Evolutionary conservation across 345 rosid species (phyloP).

Genomic region (Isatis tinctoria): DNA sequence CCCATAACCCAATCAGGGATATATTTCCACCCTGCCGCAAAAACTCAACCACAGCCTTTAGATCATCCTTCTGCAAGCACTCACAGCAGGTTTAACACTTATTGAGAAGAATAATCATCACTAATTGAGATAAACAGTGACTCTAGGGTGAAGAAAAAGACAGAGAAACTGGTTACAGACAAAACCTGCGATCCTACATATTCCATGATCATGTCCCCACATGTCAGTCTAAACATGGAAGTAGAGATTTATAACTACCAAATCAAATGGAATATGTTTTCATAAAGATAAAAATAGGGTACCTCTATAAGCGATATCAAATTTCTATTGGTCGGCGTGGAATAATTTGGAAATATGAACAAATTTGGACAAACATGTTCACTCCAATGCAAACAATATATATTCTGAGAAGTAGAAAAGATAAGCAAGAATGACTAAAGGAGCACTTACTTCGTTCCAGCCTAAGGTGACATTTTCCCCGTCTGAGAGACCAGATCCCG

Average conservation of each 20-base stretch:
- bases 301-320: not conserved
- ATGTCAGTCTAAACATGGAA: not conserved
- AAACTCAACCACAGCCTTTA: constrained; percentile 75
- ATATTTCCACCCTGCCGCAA: constrained; percentile 82
- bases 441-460: constrained; percentile 70
- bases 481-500: constrained; percentile 87
- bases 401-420: not conserved
- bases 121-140: not conserved
- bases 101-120: not conserved
- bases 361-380: not conserved
- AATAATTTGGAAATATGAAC: not conserved
- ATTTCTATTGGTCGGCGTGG: not conserved
- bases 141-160: not conserved
- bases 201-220: not conserved
- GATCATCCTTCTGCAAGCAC: constrained; percentile 77
- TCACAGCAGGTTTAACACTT: constrained; percentile 6
- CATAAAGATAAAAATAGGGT: not conserved
- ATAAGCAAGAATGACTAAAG: constrained; percentile 6
- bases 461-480: constrained; percentile 90
- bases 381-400: too few relatives aligned
- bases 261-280: not conserved
- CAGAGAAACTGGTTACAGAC: not conserved
- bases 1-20: constrained; percentile 92
- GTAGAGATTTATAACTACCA: not conserved
- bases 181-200: not conserved